These are phyloP conservation scores for Xylaria digitata DNA, from an alignment of 2,329 filamentous ascomycete genomes.

Conservation along the genomic window DNA sequence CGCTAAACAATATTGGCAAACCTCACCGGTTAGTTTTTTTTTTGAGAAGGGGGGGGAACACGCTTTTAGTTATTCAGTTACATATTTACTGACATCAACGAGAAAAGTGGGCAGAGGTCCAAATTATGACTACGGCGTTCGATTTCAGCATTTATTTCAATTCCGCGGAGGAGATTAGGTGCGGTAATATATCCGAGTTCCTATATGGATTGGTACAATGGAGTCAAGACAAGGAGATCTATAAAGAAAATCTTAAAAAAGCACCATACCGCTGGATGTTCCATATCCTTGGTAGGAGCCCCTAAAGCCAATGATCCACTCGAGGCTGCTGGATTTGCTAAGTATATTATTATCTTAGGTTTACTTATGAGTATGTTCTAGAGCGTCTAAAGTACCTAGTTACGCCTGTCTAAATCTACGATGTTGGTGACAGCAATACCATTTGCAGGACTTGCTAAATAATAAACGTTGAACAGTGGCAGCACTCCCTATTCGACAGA, in stretches of 20 bases:
- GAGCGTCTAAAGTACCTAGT: neutral
- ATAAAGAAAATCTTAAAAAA: too few species aligned
- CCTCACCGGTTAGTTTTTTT: conserved; percentile 5
- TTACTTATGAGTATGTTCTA: conserved; percentile 17
- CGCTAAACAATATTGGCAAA: neutral
- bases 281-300: conserved; percentile 11
- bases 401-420: neutral
- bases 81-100: neutral
- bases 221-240: too few species aligned
- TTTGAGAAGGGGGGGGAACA: too few species aligned
- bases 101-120: neutral
- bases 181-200: neutral
- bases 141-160: neutral
- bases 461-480: neutral
- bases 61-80: too few species aligned
- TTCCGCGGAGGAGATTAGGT: neutral
- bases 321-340: neutral
- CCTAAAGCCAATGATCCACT: neutral
- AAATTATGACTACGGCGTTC: too few species aligned
- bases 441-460: neutral
- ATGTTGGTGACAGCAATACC: neutral
- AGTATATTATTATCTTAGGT: conserved; percentile 6
- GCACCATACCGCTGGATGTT: neutral
- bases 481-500: conserved; percentile 11
- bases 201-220: neutral